These are phyloP conservation scores for Fallopia convolvulus DNA, from an alignment of 148 eudicot genomes.

Conservation along the genomic window DNA sequence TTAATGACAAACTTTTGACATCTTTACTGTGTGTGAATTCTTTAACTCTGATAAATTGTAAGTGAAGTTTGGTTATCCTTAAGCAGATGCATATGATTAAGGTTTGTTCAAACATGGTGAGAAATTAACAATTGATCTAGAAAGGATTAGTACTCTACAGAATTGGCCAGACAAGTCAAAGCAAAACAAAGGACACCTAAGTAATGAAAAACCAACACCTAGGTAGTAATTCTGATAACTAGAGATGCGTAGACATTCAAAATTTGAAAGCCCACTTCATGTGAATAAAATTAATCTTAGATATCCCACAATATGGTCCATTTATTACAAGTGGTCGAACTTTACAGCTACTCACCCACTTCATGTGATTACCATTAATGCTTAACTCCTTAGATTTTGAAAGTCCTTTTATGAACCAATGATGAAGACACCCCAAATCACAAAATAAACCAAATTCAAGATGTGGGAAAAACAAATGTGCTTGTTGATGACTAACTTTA, in stretches of 20 bases:
- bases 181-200: background rate
- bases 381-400: constrained; percentile 5
- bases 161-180: background rate
- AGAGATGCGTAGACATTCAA: constrained; percentile 2
- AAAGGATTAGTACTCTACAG: background rate
- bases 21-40: too few relatives aligned
- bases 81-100: too few relatives aligned
- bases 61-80: background rate
- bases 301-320: constrained; percentile 7
- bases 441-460: background rate
- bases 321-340: constrained; percentile 12
- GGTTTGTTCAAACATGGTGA: background rate
- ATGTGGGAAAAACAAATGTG: constrained; percentile 7
- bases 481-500: background rate
- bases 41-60: too few relatives aligned
- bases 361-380: constrained; percentile 9
- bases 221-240: background rate
- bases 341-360: background rate
- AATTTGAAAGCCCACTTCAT: background rate
- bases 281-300: background rate
- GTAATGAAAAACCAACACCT: background rate
- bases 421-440: constrained; percentile 6
- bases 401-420: constrained; percentile 8
- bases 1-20: background rate
- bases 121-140: background rate